Evolutionary conservation across 192 early-diverging fungal species (phyloP).

Genomic region (Umbelopsis vinacea): DNA sequence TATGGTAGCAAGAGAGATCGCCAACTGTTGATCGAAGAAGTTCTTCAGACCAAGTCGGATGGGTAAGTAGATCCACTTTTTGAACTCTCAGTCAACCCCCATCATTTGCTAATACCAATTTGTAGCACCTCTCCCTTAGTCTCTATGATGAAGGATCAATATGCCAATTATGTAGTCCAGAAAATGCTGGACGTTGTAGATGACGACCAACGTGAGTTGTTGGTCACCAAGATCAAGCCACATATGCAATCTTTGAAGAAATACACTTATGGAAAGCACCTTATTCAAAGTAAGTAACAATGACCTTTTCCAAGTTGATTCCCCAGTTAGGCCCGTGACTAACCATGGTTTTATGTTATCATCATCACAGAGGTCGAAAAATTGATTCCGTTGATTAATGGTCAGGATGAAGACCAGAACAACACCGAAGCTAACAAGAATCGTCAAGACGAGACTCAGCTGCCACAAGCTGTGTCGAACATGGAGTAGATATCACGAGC

Average conservation of each 20-base stretch:
- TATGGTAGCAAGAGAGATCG: slow-evolving; percentile 89
- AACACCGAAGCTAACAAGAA: slow-evolving; percentile 22
- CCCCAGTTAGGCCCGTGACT: neutral
- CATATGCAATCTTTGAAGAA: slow-evolving; percentile 92
- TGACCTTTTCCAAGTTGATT: neutral
- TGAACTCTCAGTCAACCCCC: slow-evolving; percentile 19
- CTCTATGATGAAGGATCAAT: slow-evolving; percentile 99
- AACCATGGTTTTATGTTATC: neutral
- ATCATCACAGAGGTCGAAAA: slow-evolving; percentile 39
- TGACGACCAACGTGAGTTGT: slow-evolving; percentile 83
- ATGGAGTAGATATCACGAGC: slow-evolving; percentile 18
- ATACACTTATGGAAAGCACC: slow-evolving; percentile 98
- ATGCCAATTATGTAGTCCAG: slow-evolving; percentile 99
- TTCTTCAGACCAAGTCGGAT: slow-evolving; percentile 82
- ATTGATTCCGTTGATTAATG: slow-evolving; percentile 33
- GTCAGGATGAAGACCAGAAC: neutral
- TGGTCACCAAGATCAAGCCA: slow-evolving; percentile 92
- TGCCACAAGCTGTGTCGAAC: slow-evolving; percentile 12
- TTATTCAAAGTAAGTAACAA: slow-evolving; percentile 69
- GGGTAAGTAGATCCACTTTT: slow-evolving; percentile 51
- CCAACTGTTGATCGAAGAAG: slow-evolving; percentile 90
- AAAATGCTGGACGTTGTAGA: slow-evolving; percentile 99
- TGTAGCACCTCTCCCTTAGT: slow-evolving; percentile 79
- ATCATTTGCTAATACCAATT: neutral
- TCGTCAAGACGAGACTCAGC: slow-evolving; percentile 9